phyloP scores from a whole-genome alignment of 345 rosid species.

The Murraya koenigii region DNA sequence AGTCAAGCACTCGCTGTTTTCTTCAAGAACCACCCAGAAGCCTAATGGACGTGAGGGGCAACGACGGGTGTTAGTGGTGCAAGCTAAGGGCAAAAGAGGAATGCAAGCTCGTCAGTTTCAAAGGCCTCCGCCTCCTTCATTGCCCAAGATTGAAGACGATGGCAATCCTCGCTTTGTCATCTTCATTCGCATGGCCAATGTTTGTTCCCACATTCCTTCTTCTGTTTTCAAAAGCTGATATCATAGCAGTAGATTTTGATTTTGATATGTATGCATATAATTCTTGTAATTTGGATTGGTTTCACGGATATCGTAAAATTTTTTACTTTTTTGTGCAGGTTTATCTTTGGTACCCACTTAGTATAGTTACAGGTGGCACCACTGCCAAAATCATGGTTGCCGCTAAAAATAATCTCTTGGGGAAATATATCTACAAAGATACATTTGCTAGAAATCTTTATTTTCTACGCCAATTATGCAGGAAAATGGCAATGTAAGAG shows the following conservation, averaged over 20 bases:
- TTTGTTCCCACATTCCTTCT: slow-evolving; percentile 34
- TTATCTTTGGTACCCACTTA: slow-evolving; percentile 89
- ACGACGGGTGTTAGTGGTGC: slow-evolving; percentile 44
- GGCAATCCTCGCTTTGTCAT: slow-evolving; percentile 88
- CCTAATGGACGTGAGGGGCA: slow-evolving; percentile 12
- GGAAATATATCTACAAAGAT: slow-evolving; percentile 91
- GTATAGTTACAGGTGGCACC: slow-evolving; percentile 79
- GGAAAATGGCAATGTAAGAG: too few species aligned
- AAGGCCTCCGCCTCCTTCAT: slow-evolving; percentile 55
- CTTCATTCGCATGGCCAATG: slow-evolving; percentile 89
- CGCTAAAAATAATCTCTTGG: slow-evolving; percentile 85
- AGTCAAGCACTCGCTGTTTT: slow-evolving; percentile 52
- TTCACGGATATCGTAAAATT: neutral
- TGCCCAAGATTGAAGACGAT: slow-evolving; percentile 95
- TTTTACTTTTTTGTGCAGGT: slow-evolving; percentile 48
- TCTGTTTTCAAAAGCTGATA: neutral
- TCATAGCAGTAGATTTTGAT: neutral
- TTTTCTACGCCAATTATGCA: too few species aligned
- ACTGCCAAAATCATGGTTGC: slow-evolving; percentile 98
- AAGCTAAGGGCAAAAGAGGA: slow-evolving; percentile 89
- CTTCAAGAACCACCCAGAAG: slow-evolving; percentile 38
- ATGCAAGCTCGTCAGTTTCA: slow-evolving; percentile 79
- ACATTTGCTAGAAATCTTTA: slow-evolving; percentile 52
- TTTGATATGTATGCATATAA: neutral
- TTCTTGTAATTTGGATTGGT: too few species aligned